phyloP scores from a whole-genome alignment of 1,139 yeast genomes.

The Taiozyma sp. region DNA sequence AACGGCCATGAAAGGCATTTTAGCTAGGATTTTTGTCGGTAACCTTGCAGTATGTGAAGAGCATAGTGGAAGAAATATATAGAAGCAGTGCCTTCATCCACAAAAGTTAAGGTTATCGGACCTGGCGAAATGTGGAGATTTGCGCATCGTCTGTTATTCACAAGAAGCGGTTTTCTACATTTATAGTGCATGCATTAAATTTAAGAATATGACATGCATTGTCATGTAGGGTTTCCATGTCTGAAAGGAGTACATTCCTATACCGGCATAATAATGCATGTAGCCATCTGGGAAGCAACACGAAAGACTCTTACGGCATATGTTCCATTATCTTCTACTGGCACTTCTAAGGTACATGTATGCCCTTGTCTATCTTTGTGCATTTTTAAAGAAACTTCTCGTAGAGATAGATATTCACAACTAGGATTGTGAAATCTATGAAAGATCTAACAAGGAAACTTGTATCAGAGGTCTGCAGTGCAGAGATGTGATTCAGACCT shows the following conservation, averaged over 20 bases:
- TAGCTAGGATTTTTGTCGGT: too few relatives aligned
- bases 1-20: too few relatives aligned
- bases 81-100: too few relatives aligned
- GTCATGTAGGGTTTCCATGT: neutral
- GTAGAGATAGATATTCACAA: too few relatives aligned
- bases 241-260: neutral
- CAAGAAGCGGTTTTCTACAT: neutral
- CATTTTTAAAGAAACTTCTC: too few relatives aligned
- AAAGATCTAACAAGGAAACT: too few relatives aligned
- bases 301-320: too few relatives aligned
- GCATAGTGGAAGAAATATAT: neutral
- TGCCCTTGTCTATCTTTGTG: too few relatives aligned
- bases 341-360: too few relatives aligned
- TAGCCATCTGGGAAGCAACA: neutral
- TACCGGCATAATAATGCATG: neutral
- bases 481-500: too few relatives aligned
- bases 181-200: neutral
- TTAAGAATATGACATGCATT: neutral
- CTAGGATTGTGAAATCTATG: too few relatives aligned
- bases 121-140: neutral
- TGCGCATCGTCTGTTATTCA: neutral
- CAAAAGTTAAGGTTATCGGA: neutral
- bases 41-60: neutral
- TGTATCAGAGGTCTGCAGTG: too few relatives aligned
- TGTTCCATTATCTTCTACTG: neutral